Evolutionary conservation across 1,284 basidiomycete species (phyloP).

Genomic region (Vanrija pseudolonga): DNA sequence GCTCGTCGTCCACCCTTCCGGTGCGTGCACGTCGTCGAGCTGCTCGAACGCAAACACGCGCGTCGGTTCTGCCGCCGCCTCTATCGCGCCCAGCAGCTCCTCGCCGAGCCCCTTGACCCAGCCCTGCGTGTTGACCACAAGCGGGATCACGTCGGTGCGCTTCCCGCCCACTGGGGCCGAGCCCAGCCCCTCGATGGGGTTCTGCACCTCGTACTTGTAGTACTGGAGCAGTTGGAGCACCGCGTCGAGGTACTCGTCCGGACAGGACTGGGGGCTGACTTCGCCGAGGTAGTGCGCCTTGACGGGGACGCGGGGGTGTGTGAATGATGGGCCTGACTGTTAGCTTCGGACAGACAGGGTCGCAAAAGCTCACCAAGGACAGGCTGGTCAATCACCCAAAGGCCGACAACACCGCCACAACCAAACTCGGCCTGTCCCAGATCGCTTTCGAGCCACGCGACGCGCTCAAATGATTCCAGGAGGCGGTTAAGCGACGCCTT

Average conservation of each 20-base stretch:
- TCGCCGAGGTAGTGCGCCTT: constrained; percentile 81
- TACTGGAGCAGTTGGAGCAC: constrained; percentile 65
- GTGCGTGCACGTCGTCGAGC: constrained; percentile 2
- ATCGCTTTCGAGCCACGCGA: constrained; percentile 90
- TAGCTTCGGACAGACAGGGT: not conserved
- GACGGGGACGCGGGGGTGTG: constrained; percentile 67
- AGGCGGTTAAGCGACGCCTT: constrained; percentile 71
- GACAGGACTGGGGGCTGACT: constrained; percentile 70
- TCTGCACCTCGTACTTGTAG: constrained; percentile 68
- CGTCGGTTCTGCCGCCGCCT: constrained; percentile 63
- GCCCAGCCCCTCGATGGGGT: constrained; percentile 39
- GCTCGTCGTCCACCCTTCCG: constrained; percentile 30
- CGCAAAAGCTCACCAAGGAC: constrained; percentile 61
- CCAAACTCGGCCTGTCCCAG: constrained; percentile 92
- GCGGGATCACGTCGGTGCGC: constrained; percentile 62
- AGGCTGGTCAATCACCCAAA: constrained; percentile 67
- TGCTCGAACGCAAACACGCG: constrained; percentile 59
- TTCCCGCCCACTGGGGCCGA: constrained; percentile 26
- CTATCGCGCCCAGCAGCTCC: constrained; percentile 69
- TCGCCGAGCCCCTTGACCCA: constrained; percentile 93
- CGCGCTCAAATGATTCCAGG: constrained; percentile 60
- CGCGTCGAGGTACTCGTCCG: constrained; percentile 71
- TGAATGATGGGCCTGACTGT: constrained; percentile 72
- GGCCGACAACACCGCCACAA: constrained; percentile 75
- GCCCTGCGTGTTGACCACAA: constrained; percentile 94